Percentiles rank a stretch among this genome's conserved stretches.
Evolutionary conservation across 2,329 filamentous ascomycete genomes (phyloP).

Genomic region (Ustilaginoidea virens): DNA sequence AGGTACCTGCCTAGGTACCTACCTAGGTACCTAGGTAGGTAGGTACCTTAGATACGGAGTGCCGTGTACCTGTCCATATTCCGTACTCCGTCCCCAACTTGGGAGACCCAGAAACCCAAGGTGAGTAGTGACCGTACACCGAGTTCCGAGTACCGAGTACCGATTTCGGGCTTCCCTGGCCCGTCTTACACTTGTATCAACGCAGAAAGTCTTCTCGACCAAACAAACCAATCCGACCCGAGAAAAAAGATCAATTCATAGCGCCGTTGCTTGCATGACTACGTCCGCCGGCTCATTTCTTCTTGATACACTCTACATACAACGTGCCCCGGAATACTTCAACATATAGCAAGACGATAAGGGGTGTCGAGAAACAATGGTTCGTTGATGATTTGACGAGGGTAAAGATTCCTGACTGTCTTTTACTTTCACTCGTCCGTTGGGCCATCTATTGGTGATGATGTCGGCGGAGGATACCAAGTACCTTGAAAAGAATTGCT

Average conservation of each 20-base stretch:
- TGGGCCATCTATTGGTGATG: not conserved
- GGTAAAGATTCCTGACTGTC: not conserved
- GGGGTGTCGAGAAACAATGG: conserved; percentile 1
- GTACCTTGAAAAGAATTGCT: conserved; percentile 1
- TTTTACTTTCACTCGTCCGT: not conserved
- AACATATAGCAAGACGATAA: conserved; percentile 5
- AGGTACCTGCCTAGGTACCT: too few relatives aligned
- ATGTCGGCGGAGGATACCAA: conserved; percentile 1
- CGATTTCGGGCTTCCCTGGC: too few relatives aligned
- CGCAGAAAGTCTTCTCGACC: too few relatives aligned
- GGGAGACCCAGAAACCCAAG: too few relatives aligned
- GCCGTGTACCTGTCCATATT: too few relatives aligned
- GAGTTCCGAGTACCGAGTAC: too few relatives aligned
- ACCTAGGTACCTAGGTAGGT: too few relatives aligned
- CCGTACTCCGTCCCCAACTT: too few relatives aligned
- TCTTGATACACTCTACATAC: conserved; percentile 15
- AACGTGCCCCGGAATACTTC: conserved; percentile 11
- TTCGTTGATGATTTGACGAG: conserved; percentile 1
- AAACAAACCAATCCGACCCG: too few relatives aligned
- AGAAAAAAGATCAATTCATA: conserved; percentile 9
- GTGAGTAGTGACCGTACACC: too few relatives aligned
- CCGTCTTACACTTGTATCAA: too few relatives aligned
- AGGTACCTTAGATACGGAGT: too few relatives aligned
- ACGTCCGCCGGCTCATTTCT: conserved; percentile 8
- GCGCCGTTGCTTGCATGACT: conserved; percentile 15